phyloP scores from a whole-genome alignment of 1,139 yeast genomes.

The Eremothecium coryli region DNA sequence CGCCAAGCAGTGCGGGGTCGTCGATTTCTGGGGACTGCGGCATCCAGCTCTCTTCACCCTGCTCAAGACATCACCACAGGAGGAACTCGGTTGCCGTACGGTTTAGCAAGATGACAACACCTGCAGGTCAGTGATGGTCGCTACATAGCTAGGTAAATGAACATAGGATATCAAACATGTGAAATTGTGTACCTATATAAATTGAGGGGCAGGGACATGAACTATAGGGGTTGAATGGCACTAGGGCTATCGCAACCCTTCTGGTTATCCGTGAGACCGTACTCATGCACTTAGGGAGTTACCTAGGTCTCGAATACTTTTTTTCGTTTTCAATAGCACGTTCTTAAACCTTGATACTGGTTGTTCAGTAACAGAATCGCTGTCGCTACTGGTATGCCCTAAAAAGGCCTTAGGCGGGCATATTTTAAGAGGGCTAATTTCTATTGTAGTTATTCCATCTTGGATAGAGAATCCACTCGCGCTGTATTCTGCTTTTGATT shows the following conservation, averaged over 20 bases:
- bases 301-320: no score
- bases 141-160: not conserved
- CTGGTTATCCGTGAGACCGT: not conserved
- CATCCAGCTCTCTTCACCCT: conserved; percentile 13
- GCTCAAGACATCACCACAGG: conserved; percentile 29
- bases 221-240: no score
- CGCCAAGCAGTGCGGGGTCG: conserved; percentile 3
- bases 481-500: not conserved
- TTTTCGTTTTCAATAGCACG: conserved; percentile 4
- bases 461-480: no score
- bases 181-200: not conserved
- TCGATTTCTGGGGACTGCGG: not conserved
- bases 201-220: no score
- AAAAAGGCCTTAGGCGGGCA: conserved; percentile 1
- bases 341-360: not conserved
- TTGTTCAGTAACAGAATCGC: not conserved
- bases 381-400: not conserved
- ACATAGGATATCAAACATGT: not conserved
- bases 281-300: not conserved
- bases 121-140: not conserved
- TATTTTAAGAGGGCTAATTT: no score
- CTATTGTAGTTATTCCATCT: no score
- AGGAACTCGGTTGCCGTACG: conserved; percentile 28
- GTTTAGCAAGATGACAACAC: conserved; percentile 18
- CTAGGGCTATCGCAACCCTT: no score